Conservation (phyloP, 1,284 basidiomycete species). For the Cryptococcus maquisensis region DNA sequence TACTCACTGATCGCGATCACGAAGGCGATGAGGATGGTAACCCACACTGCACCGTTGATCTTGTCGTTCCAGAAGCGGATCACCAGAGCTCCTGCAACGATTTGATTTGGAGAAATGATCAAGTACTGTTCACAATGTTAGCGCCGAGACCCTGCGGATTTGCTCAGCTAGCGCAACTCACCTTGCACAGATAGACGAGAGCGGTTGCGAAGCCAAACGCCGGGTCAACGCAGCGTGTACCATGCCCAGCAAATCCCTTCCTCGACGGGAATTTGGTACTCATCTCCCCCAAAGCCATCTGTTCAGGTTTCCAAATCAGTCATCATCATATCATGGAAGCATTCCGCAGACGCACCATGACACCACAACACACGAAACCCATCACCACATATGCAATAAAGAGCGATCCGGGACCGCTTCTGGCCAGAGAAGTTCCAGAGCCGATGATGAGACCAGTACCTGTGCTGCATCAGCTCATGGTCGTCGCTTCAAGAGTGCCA, state of each 20-base stretch:
- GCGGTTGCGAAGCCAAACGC: slow-evolving; percentile 35
- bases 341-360: slow-evolving; percentile 21
- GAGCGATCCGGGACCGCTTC: slow-evolving; percentile 50
- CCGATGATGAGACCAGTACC: slow-evolving; percentile 72
- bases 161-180: slow-evolving; percentile 29
- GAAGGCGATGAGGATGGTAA: slow-evolving; percentile 44
- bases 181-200: slow-evolving; percentile 29
- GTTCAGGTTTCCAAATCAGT: not conserved
- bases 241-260: slow-evolving; percentile 47
- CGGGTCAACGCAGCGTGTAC: slow-evolving; percentile 50
- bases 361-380: slow-evolving; percentile 38
- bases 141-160: slow-evolving; percentile 27
- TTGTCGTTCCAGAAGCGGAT: slow-evolving; percentile 39
- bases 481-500: not conserved
- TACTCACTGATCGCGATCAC: slow-evolving; percentile 38
- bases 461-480: not conserved
- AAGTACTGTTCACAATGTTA: slow-evolving; percentile 33
- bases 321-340: not conserved
- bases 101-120: slow-evolving; percentile 49
- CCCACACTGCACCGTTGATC: slow-evolving; percentile 43
- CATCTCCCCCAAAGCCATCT: slow-evolving; percentile 49
- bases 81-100: slow-evolving; percentile 46
- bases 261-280: slow-evolving; percentile 50
- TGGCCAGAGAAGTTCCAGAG: slow-evolving; percentile 48
- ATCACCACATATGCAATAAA: slow-evolving; percentile 51